These are phyloP conservation scores for Neurospora africana DNA, from an alignment of 495 filamentous ascomycete species.

Conservation along the genomic window DNA sequence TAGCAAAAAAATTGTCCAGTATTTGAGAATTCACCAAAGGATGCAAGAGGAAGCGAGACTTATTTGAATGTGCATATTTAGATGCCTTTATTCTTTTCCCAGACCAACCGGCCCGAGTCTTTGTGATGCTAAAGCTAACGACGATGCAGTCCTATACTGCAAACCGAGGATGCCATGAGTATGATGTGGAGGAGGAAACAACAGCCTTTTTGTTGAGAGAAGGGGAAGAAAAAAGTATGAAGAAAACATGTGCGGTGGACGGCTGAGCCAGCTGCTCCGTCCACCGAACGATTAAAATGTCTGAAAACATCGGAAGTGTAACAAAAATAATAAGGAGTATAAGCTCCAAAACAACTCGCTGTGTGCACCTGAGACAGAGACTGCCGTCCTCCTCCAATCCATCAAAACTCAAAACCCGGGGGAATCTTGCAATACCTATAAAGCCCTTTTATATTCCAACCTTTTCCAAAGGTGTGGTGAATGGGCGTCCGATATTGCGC, in stretches of 20 bases:
- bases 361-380: background rate
- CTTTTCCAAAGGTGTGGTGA: background rate
- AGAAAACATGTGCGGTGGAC: background rate
- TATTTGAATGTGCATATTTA: background rate
- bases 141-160: background rate
- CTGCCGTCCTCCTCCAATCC: background rate
- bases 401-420: background rate
- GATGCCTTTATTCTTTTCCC: background rate
- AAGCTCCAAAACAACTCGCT: background rate
- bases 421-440: background rate
- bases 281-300: slow-evolving; percentile 1
- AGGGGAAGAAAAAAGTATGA: background rate
- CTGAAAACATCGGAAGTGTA: background rate
- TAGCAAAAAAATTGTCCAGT: background rate
- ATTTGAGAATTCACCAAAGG: background rate
- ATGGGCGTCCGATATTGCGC: background rate
- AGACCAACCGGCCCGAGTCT: background rate
- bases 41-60: background rate
- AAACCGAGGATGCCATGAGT: background rate
- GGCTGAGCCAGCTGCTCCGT: background rate
- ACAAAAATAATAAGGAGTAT: background rate
- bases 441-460: background rate
- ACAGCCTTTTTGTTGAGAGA: background rate
- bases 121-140: background rate
- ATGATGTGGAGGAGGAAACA: background rate